phyloP scores from a whole-genome alignment of 1,284 basidiomycete species.

The Farysia itapuensis region DNA sequence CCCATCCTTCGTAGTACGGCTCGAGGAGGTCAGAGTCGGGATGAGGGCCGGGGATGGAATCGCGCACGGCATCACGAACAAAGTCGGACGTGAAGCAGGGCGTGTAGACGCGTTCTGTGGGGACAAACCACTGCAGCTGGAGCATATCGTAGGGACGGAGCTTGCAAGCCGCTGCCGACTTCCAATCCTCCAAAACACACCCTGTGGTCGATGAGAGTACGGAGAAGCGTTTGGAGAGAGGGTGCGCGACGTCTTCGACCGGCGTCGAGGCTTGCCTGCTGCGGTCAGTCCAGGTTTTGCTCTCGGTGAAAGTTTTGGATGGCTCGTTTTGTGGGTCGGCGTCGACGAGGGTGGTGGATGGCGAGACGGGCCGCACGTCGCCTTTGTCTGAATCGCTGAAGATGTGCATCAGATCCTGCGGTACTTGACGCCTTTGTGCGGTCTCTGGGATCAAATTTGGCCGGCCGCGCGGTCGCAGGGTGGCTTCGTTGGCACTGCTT shows the following conservation, averaged over 20 bases:
- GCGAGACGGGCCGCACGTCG: neutral
- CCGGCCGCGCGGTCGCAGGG: neutral
- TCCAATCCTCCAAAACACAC: constrained; percentile 42
- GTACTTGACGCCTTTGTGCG: constrained; percentile 17
- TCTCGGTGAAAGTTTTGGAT: neutral
- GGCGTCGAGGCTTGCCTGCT: constrained; percentile 19
- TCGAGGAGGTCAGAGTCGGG: constrained; percentile 12
- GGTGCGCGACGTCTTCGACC: constrained; percentile 39
- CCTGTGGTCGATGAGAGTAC: constrained; percentile 41
- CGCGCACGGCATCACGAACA: constrained; percentile 1
- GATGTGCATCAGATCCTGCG: constrained; percentile 9
- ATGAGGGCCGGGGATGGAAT: neutral
- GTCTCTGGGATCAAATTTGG: constrained; percentile 12
- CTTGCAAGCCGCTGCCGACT: constrained; percentile 30
- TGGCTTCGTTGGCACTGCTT: neutral
- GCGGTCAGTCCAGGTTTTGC: neutral
- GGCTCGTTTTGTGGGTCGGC: too few species aligned
- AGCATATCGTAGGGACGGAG: constrained; percentile 45
- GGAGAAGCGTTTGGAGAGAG: constrained; percentile 24
- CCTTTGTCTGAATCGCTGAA: constrained; percentile 5
- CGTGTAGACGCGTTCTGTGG: constrained; percentile 36
- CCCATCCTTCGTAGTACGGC: constrained; percentile 46
- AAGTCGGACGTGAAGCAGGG: constrained; percentile 8
- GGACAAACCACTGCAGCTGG: constrained; percentile 38
- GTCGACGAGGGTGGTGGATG: neutral